A percentile compares a stretch with the other conserved stretches of the same genome.
Evolutionary conservation across 164 flowering plant genomes (phyloP).

Genomic region (Amborella trichopoda): DNA sequence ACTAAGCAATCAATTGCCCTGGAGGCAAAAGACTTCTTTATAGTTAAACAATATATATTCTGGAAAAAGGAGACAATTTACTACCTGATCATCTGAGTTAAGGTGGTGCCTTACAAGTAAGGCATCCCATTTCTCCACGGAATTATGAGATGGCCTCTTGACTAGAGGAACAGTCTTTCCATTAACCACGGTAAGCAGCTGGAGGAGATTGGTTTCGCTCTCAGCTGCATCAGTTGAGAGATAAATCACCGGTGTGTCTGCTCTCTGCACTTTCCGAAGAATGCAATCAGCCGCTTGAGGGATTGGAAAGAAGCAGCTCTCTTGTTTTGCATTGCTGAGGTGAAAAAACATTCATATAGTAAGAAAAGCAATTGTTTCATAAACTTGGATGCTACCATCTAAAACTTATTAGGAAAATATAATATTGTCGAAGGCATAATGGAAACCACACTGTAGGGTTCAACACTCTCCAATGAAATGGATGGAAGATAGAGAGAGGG

Average conservation of each 20-base stretch:
- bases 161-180: conserved; percentile 83
- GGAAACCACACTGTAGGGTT: too few relatives aligned
- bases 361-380: too few relatives aligned
- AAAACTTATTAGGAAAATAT: too few relatives aligned
- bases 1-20: too few relatives aligned
- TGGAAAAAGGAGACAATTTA: too few relatives aligned
- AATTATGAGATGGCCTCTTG: conserved; percentile 65
- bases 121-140: conserved; percentile 98
- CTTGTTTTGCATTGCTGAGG: conserved; percentile 71
- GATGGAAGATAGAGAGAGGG: too few relatives aligned
- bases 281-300: conserved; percentile 99
- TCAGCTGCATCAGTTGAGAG: conserved; percentile 98
- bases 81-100: conserved; percentile 75
- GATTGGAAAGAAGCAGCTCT: conserved; percentile 91
- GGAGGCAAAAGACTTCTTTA: too few relatives aligned
- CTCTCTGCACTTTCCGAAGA: conserved; percentile 53
- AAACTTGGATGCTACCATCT: too few relatives aligned
- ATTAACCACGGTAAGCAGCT: conserved; percentile 46
- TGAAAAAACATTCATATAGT: too few relatives aligned
- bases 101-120: conserved; percentile 61
- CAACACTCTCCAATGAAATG: too few relatives aligned
- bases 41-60: too few relatives aligned
- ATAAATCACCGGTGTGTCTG: conserved; percentile 79
- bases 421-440: too few relatives aligned
- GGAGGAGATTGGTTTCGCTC: conserved; percentile 86